phyloP scores from a whole-genome alignment of 441 rosid genomes.

The Syzygium syzygioides region DNA sequence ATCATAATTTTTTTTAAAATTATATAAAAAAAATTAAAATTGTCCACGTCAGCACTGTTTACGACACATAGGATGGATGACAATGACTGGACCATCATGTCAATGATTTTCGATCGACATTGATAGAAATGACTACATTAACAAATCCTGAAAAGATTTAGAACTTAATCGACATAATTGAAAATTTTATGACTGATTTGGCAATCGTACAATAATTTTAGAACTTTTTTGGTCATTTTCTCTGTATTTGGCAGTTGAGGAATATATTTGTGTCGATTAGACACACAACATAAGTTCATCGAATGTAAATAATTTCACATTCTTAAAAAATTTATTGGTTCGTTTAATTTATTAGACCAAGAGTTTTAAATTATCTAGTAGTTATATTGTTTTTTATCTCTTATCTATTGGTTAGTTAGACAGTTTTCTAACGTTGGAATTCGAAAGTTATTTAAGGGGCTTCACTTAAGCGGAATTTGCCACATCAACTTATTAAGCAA shows the following conservation, averaged over 20 bases:
- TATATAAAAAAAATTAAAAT: too few relatives aligned
- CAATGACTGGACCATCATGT: too few relatives aligned
- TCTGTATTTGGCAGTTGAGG: background rate
- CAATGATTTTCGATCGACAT: too few relatives aligned
- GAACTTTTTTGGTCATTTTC: background rate
- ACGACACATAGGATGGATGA: too few relatives aligned
- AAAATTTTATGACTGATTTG: background rate
- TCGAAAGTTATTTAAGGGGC: background rate
- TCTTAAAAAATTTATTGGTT: background rate
- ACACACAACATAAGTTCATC: too few relatives aligned
- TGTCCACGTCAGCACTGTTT: too few relatives aligned
- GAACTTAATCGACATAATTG: too few relatives aligned
- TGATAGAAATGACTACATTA: too few relatives aligned
- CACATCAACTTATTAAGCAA: background rate
- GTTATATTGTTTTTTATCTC: background rate
- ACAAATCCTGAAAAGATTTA: too few relatives aligned
- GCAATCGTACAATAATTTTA: accelerated
- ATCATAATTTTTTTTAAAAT: too few relatives aligned
- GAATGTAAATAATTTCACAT: background rate
- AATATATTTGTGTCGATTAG: too few relatives aligned
- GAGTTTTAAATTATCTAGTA: background rate
- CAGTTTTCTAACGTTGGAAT: background rate
- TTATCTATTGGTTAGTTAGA: background rate
- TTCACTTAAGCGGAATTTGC: background rate
- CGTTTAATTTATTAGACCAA: background rate